Evolutionary conservation across 768 basidiomycete genomes (phyloP), one percentile per base, ranked within the genome.

Genomic region (Leucosporidium yakuticum): DNA sequence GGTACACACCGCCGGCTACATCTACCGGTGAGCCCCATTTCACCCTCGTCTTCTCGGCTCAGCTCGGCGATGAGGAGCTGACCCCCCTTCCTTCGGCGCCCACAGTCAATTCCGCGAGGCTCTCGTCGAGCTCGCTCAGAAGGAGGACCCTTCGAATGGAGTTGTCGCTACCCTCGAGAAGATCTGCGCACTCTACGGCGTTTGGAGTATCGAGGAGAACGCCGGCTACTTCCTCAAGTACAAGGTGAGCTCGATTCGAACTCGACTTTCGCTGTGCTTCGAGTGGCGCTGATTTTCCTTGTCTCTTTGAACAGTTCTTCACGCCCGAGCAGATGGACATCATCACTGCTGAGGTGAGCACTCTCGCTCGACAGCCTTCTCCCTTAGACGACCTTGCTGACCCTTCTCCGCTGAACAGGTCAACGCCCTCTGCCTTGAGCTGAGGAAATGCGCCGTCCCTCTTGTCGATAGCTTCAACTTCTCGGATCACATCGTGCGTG

Each of bases 201-300:
- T 80, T 7, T 80, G 80, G 77, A 75, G 78, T 62, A 78, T 81
- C 64, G 81, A 81, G 68, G 80, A 81, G 76, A 78, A 80, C 71
- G 79, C 79, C 57, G 78, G 76, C 5, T 77, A 76, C 55, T 81
- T 81, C 77, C 74, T 81, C 69, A 81, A 81, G 70, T 80, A 79
- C 79, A 65, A 64, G 39, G 39, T 44, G 39, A 44, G 39, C 39
- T 44, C 39, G 8, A 8, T 44, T 15, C 12, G 5, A 15, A 8
- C 14, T 8, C 14, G 6, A 70, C 39, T 44, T 15, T 44, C 14
- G 8, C 14, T 44, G 39, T 15, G 5, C 39, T 8, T 12, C 14
- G 3, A 44, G 39, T 44, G 8, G 14, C 39, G 14, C 39, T 44
- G 8, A 44, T 44, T 15, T 15, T 44, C 39, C 17, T 15, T 2